Percentiles rank a stretch among this genome's conserved stretches.
phyloP scores from a whole-genome alignment of 768 basidiomycete genomes.

The Lentinus brumalis region DNA sequence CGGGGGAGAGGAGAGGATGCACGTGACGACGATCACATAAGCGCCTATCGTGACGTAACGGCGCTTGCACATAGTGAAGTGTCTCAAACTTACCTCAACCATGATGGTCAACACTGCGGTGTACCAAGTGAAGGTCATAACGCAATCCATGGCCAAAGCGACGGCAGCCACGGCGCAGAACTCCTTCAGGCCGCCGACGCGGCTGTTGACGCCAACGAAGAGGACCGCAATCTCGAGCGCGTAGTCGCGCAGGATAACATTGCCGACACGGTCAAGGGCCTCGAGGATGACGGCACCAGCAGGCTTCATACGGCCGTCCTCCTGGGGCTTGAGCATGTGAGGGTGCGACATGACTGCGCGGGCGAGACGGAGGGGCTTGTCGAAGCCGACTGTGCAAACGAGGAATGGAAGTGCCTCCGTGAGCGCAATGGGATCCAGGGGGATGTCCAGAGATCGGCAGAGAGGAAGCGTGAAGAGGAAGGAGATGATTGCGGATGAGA shows the following conservation, averaged over 20 bases:
- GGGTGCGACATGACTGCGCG: conserved; percentile 88
- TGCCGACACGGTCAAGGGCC: conserved; percentile 76
- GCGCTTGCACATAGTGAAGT: background rate
- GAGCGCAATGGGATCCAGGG: conserved; percentile 89
- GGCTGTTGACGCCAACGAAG: conserved; percentile 80
- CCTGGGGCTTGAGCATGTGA: conserved; percentile 40
- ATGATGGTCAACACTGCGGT: conserved; percentile 89
- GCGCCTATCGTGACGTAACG: background rate
- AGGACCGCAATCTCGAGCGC: conserved; percentile 90
- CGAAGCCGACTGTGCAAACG: conserved; percentile 97
- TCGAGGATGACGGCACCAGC: conserved; percentile 85
- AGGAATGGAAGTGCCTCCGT: conserved; percentile 97
- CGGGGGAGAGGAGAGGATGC: background rate
- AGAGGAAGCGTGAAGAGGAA: conserved; percentile 83
- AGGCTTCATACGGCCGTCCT: conserved; percentile 59
- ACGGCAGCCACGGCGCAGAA: conserved; percentile 94
- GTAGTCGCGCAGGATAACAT: conserved; percentile 89
- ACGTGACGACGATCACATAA: background rate
- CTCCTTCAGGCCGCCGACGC: conserved; percentile 87
- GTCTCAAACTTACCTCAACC: conserved; percentile 71
- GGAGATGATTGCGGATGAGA: conserved; percentile 79
- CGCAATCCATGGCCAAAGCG: conserved; percentile 83
- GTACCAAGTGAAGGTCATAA: conserved; percentile 89
- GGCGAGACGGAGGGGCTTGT: conserved; percentile 93
- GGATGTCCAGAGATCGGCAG: conserved; percentile 76